phyloP scores from a whole-genome alignment of 2,329 filamentous ascomycete species.

The Pseudogymnoascus sp. region DNA sequence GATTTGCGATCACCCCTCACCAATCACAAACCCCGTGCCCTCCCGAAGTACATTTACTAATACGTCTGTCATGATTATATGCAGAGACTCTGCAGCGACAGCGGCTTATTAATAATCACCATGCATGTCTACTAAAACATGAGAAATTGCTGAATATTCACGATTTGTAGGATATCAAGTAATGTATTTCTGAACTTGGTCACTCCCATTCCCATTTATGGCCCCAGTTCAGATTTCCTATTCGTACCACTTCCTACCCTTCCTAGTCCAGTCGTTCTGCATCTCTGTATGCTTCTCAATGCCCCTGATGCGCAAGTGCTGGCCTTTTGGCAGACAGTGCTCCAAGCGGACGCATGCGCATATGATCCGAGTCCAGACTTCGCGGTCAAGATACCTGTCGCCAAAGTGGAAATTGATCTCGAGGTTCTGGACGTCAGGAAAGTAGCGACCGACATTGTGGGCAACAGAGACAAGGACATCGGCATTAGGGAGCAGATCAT shows the following conservation, averaged over 20 bases:
- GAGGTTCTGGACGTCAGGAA: slow-evolving; percentile 7
- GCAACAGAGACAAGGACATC: slow-evolving; percentile 1
- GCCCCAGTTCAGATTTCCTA: not conserved
- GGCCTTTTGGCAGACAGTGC: not conserved
- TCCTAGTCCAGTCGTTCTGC: slow-evolving; percentile 2
- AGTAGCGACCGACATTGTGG: slow-evolving; percentile 4
- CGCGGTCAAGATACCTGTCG: not conserved
- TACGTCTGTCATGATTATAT: slow-evolving; percentile 4
- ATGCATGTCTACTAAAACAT: not conserved
- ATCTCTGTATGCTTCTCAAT: slow-evolving; percentile 6
- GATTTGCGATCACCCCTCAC: not conserved
- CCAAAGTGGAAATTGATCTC: slow-evolving; percentile 7
- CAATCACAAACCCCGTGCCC: not conserved
- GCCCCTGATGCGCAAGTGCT: slow-evolving; percentile 1
- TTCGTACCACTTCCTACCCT: slow-evolving; percentile 8
- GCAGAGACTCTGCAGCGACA: not conserved
- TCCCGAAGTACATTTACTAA: not conserved
- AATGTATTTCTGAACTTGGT: slow-evolving; percentile 9
- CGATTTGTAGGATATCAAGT: slow-evolving; percentile 8
- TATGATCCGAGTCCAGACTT: not conserved
- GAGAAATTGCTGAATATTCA: not conserved
- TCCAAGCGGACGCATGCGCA: not conserved
- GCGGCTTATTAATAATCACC: not conserved
- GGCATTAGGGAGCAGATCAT: not conserved
- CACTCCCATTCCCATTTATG: not conserved